phyloP scores from a whole-genome alignment of 2,329 filamentous ascomycete species.

The Sporothrix brasiliensis region DNA sequence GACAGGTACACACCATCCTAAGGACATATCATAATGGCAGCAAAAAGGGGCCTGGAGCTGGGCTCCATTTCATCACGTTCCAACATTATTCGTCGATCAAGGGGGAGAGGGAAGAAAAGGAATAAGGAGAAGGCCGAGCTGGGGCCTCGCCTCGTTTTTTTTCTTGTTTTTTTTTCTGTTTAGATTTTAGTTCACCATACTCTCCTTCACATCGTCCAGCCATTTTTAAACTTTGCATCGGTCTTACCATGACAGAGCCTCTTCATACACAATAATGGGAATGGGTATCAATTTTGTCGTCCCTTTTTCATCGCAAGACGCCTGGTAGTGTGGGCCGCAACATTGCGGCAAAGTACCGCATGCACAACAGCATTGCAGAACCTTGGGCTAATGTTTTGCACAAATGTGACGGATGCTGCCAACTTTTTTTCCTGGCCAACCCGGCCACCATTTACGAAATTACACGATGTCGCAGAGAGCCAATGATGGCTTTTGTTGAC shows the following conservation, averaged over 20 bases:
- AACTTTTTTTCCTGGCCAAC: conserved; percentile 9
- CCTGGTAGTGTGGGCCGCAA: neutral
- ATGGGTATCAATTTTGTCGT: neutral
- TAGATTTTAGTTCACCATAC: neutral
- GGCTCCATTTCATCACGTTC: neutral
- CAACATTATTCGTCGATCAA: neutral
- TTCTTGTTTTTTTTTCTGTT: neutral
- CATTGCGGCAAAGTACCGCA: neutral
- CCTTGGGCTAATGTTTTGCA: neutral
- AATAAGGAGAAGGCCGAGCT: neutral
- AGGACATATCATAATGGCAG: neutral
- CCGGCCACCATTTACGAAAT: neutral
- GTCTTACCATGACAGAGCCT: neutral
- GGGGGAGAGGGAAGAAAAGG: neutral
- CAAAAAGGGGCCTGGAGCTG: neutral
- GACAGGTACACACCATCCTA: neutral
- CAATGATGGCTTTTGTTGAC: neutral
- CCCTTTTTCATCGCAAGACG: neutral
- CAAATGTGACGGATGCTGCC: neutral
- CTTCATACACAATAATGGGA: too few relatives aligned
- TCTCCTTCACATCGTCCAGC: neutral
- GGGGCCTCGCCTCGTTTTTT: conserved; percentile 18
- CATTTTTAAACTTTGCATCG: neutral
- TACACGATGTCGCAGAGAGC: too few relatives aligned
- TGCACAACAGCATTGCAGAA: neutral